A percentile compares a stretch with the other conserved stretches of the same genome.
These are phyloP conservation scores for Aspergillus carlsbadensis DNA, from an alignment of 495 filamentous ascomycete genomes.

Conservation along the genomic window DNA sequence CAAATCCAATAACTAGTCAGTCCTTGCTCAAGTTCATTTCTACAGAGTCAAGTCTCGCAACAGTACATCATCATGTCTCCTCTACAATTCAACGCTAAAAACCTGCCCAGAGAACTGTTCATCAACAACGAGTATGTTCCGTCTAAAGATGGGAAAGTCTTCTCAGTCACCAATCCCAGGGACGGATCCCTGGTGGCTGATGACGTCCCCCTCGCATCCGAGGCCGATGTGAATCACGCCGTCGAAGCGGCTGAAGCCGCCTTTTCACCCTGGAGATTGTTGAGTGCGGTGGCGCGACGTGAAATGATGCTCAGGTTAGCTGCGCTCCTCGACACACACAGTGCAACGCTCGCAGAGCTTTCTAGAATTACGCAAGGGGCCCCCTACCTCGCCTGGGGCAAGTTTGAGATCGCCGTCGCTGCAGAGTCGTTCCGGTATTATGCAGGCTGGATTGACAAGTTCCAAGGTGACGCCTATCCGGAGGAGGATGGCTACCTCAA, in stretches of 20 bases:
- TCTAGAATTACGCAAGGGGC: constrained; percentile 4
- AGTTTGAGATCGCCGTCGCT: constrained; percentile 62
- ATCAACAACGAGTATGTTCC: background rate
- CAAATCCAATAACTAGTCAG: too few relatives aligned
- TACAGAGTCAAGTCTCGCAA: too few relatives aligned
- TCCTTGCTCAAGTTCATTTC: too few relatives aligned
- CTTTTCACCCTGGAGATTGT: background rate
- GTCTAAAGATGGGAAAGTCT: background rate
- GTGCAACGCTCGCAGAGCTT: background rate
- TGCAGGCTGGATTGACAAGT: constrained; percentile 49
- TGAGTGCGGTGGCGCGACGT: background rate
- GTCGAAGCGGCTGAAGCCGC: constrained; percentile 43
- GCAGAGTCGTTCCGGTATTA: constrained; percentile 55
- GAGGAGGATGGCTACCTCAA: constrained; percentile 96
- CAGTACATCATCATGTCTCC: too few relatives aligned
- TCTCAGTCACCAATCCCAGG: background rate
- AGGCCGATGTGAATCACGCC: constrained; percentile 12
- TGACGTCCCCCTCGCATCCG: background rate
- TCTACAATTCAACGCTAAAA: too few relatives aligned
- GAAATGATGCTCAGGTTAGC: constrained; percentile 33
- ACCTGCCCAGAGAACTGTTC: background rate
- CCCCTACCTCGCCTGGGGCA: constrained; percentile 3
- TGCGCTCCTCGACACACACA: constrained; percentile 9
- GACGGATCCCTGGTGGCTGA: background rate
- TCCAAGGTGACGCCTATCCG: constrained; percentile 48